Percentiles rank a stretch among this genome's conserved stretches.
Evolutionary conservation across 2,329 filamentous ascomycete species (phyloP).

Genomic region (Penicillium freii): DNA sequence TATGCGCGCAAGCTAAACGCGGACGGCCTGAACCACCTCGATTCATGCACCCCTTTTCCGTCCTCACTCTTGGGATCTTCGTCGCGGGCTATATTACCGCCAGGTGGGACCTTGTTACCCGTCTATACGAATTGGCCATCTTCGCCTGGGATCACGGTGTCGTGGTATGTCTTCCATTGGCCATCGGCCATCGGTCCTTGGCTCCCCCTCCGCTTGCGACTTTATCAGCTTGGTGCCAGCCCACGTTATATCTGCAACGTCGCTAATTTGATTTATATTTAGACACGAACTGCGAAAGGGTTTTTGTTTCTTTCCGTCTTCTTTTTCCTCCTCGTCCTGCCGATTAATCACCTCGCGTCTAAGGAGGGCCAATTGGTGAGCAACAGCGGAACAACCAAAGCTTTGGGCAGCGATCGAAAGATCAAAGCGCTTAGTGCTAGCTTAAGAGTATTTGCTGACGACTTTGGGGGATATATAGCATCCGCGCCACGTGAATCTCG

Average conservation of each 20-base stretch:
- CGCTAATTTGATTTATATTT: constrained; percentile 12
- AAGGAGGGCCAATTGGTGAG: constrained; percentile 77
- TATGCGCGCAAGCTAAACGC: constrained; percentile 34
- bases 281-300: constrained; percentile 83
- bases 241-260: not conserved
- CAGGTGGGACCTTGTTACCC: constrained; percentile 96
- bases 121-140: constrained; percentile 92
- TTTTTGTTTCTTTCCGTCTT: constrained; percentile 78
- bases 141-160: constrained; percentile 99
- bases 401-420: constrained; percentile 2
- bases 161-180: constrained; percentile 61
- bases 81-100: constrained; percentile 99
- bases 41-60: constrained; percentile 94
- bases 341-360: constrained; percentile 76
- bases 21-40: constrained; percentile 29
- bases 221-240: not conserved
- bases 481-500: constrained; percentile 71
- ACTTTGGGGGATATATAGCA: constrained; percentile 57
- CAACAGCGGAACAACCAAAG: constrained; percentile 8
- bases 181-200: constrained; percentile 6
- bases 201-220: constrained; percentile 11
- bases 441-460: constrained; percentile 6
- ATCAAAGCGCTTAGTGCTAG: not conserved
- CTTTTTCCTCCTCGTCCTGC: constrained; percentile 81
- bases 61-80: constrained; percentile 95